Percentiles rank a stretch among this genome's conserved stretches.
Evolutionary conservation across 306 rosid species (phyloP).

Genomic region (Lathyrus oleraceus): DNA sequence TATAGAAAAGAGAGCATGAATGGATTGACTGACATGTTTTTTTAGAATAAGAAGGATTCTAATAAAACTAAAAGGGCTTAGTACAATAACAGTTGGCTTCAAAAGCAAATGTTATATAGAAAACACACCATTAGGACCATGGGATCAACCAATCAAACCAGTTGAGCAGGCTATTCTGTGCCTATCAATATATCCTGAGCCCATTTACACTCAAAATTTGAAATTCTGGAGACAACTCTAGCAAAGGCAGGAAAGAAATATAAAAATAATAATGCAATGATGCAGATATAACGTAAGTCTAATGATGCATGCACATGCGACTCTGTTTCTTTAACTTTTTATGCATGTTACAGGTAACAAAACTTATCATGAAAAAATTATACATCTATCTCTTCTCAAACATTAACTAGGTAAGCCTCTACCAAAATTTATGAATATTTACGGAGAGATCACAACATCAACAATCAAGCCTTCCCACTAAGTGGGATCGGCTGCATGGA

Average conservation of each 20-base stretch:
- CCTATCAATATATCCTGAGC: constrained; percentile 1
- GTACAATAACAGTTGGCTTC: constrained; percentile 11
- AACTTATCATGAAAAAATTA: not conserved
- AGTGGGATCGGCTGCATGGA: too few species aligned
- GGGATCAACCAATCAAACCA: constrained; percentile 21
- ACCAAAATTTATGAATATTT: constrained; percentile 7
- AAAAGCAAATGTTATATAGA: constrained; percentile 9
- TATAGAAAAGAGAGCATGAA: not conserved
- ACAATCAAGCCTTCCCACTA: too few species aligned
- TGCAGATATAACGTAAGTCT: constrained; percentile 8
- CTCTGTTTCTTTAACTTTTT: not conserved
- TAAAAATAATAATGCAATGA: constrained; percentile 8
- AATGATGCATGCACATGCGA: constrained; percentile 4
- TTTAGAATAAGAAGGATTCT: constrained; percentile 16
- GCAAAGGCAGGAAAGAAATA: not conserved
- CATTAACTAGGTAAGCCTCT: not conserved
- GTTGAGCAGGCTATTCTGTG: constrained; percentile 15
- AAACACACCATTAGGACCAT: constrained; percentile 11
- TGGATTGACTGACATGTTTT: not conserved
- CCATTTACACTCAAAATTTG: constrained; percentile 5
- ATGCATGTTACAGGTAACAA: not conserved
- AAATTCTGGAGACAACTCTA: constrained; percentile 3
- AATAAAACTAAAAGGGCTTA: constrained; percentile 14
- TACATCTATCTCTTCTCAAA: not conserved
- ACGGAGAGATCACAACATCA: too few species aligned